Percentiles rank a stretch among this genome's conserved stretches.
phyloP scores from a whole-genome alignment of 1,284 basidiomycete genomes.

The Cutaneotrichosporon cavernicola region DNA sequence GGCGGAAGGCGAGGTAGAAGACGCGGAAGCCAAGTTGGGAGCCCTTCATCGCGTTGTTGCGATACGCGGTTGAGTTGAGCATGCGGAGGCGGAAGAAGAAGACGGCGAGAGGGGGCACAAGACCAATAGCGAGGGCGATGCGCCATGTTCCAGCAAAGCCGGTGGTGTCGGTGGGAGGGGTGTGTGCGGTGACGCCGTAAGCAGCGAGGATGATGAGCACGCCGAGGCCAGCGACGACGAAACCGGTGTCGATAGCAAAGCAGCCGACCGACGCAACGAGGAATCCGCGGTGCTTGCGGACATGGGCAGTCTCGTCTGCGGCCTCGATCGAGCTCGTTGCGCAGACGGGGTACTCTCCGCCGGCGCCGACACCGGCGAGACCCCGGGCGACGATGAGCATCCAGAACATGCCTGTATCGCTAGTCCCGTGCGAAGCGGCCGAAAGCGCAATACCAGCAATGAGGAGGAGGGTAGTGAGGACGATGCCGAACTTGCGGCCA shows the following conservation, averaged over 20 bases:
- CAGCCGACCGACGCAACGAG: constrained; percentile 75
- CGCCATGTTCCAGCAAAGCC: constrained; percentile 32
- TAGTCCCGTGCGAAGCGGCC: constrained; percentile 27
- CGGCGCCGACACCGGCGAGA: constrained; percentile 67
- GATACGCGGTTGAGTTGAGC: constrained; percentile 35
- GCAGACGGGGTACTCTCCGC: constrained; percentile 73
- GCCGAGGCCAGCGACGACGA: constrained; percentile 28
- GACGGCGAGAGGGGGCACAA: constrained; percentile 33
- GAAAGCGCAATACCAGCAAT: constrained; percentile 34
- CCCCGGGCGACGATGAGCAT: constrained; percentile 70
- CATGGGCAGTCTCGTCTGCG: constrained; percentile 64
- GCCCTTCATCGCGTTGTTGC: constrained; percentile 34
- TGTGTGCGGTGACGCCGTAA: constrained; percentile 20
- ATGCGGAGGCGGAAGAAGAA: constrained; percentile 39
- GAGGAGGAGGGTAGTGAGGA: constrained; percentile 34
- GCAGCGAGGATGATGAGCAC: constrained; percentile 31
- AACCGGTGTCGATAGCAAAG: constrained; percentile 28
- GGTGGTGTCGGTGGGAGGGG: constrained; percentile 7
- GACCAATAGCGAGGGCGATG: constrained; percentile 33
- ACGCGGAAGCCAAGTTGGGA: constrained; percentile 21
- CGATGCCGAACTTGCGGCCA: constrained; percentile 36
- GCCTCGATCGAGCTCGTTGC: constrained; percentile 66
- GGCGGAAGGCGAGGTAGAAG: constrained; percentile 58
- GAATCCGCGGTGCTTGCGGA: constrained; percentile 60
- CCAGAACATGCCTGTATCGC: constrained; percentile 61